Conservation (phyloP, 805 yeast genomes). For the Monosporozyma yasuniensis region DNA sequence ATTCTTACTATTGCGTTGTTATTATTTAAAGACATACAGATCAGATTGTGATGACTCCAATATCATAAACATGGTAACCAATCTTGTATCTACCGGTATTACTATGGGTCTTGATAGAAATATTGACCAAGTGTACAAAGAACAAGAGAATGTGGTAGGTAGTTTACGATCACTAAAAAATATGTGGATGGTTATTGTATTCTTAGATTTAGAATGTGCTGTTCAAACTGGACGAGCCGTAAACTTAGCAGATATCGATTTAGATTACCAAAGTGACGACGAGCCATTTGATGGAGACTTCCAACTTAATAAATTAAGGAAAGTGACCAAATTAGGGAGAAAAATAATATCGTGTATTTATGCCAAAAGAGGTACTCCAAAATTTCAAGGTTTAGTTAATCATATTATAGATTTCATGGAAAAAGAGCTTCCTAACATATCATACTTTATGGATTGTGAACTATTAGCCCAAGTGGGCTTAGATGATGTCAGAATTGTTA, state of each 20-base stretch:
- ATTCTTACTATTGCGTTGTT: constrained; percentile 16
- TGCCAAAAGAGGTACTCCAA: constrained; percentile 9
- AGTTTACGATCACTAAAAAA: constrained; percentile 14
- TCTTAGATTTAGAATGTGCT: constrained; percentile 18
- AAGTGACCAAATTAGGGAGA: constrained; percentile 14
- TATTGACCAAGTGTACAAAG: constrained; percentile 11
- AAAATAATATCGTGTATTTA: constrained; percentile 10
- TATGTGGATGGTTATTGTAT: constrained; percentile 23
- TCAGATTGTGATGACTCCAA: constrained; percentile 24
- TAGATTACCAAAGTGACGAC: constrained; percentile 5
- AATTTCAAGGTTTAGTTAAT: constrained; percentile 3
- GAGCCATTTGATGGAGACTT: background rate
- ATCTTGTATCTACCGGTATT: constrained; percentile 13
- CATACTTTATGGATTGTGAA: background rate
- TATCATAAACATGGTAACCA: constrained; percentile 9
- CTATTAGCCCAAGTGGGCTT: background rate
- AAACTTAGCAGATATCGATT: constrained; percentile 5
- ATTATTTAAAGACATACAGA: background rate
- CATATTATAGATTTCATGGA: constrained; percentile 3
- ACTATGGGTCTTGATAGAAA: constrained; percentile 20
- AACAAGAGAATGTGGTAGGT: constrained; percentile 15
- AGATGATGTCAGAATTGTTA: constrained; percentile 2
- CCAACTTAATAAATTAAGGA: constrained; percentile 10
- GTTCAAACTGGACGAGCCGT: constrained; percentile 21
- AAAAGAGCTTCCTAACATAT: constrained; percentile 1